Base-by-base conservation (phyloP, 2,329 filamentous ascomycete genomes). In the Sclerotinia glacialis region DNA sequence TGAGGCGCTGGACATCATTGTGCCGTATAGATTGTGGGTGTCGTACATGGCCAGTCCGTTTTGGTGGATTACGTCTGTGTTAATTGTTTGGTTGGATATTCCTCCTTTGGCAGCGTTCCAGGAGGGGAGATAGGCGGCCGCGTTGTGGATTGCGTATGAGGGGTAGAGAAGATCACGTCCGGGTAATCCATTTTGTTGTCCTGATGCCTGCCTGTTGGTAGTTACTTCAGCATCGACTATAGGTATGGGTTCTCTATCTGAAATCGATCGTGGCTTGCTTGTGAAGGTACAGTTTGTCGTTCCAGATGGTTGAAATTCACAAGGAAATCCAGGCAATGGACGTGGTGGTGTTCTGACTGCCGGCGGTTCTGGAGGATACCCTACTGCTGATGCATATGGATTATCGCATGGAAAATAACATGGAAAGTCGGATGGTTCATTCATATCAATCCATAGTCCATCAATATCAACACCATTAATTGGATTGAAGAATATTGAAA, bases 371-470 rank as follows among this genome's bases (percentile, higher is more conserved):
- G 90, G 90, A 26, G 91, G 87, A 67, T 80, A 83, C 2, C 79
- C 78, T 44, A 79, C 77, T 3, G 77, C 73, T 77, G 79, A 68
- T 78, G 68, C 72, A 26, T 70, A 74, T 74, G 70, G 72, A 70
- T 86, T 75, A 28, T 79, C 76, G 73, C 85, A 87, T n/a, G 84
- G 83, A 69, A 82, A 86, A 53, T 79, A 77, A 74, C 84, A 86
- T 70, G 76, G 71, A 69, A 84, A 80, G 70, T 81, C 83, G 6
- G 81, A 77, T 3, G 79, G 81, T 72, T 87, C 84, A 67, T 86
- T 87, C 84, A 89, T 86, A 71, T 92, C 89, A 70, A 91, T 91
- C 88, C 90, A 93, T 1, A 94, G 80, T 1, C 85, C 91, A 69
- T 94, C 91, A 59, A 94, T 89, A 70, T 93, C 85, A 21, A 94